Base-by-base conservation (phyloP, 768 basidiomycete genomes). In the Sutorius australiensis region DNA sequence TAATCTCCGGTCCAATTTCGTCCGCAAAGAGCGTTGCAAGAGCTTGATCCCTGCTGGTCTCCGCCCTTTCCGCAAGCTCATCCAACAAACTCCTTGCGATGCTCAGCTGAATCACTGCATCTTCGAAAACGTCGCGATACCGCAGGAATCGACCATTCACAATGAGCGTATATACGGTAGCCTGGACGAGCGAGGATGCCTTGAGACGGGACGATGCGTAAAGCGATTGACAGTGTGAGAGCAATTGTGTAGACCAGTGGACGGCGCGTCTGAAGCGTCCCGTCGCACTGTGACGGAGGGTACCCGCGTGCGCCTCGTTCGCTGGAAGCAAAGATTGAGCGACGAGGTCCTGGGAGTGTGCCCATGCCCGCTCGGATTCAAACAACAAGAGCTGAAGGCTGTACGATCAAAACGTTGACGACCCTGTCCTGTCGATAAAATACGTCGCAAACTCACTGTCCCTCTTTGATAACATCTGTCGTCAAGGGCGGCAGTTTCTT, bases 321-420 rank as follows among this genome's bases (percentile, higher is more conserved):
- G 75, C 73, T 47, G 80, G 78, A 47, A 77, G 69, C n/a, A 77
- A 65, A 17, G 84, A 73, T 43, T 78, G 72, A 3, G 77, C 65
- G 19, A 75, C 67, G 40, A 95, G 81, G 48, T 91, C 89, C 67
- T 95, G 91, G 5, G 93, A 85, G 69, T 93, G 84, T 1, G 90
- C 84, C 85, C 93, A 93, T 30, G 92, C 90, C 40, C 95, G 84
- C 67, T 98, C 95, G 9, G 92, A 82, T 67, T 97, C 92, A 62
- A 94, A 86, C 9, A 98, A 77, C 42, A 94, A 73, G 11, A 97
- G 78, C 61, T 95, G 87, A 6, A 95, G 78, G 61, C 90, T 92
- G 50, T 27, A 48, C 40, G 12, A 45, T 40, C 42, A 50, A 43
- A 41, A 44, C 33, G 46, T 53, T 51, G 56, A 50, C 50, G 37